Conservation (phyloP, 768 basidiomycete species). For the Xerocomus brunneocitrinus region DNA sequence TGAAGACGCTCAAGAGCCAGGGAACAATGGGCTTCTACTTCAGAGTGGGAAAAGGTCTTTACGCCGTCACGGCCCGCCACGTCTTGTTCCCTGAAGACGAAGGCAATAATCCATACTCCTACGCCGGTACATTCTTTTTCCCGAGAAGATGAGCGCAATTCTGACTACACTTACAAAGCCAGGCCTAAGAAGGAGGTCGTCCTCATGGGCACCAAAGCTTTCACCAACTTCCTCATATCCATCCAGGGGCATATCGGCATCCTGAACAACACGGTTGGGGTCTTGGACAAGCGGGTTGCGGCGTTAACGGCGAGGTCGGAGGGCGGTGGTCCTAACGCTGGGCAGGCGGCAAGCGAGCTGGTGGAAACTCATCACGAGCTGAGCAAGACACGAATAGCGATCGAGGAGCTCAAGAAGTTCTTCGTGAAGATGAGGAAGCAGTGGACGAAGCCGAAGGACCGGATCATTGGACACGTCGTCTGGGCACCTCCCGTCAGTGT, state of each 20-base stretch:
- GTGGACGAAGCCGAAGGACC: background rate
- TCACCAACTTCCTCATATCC: constrained; percentile 26
- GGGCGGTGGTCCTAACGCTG: background rate
- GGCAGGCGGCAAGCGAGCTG: background rate
- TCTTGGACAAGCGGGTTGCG: background rate
- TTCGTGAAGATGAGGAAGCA: background rate
- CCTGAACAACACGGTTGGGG: background rate
- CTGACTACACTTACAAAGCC: constrained; percentile 16
- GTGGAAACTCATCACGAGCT: background rate
- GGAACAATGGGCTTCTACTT: constrained; percentile 40
- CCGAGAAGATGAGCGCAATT: too few relatives aligned
- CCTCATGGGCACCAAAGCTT: constrained; percentile 32
- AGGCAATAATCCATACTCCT: constrained; percentile 20
- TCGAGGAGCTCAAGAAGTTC: background rate
- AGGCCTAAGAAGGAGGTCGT: constrained; percentile 35
- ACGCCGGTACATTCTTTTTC: too few relatives aligned
- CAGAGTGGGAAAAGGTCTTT: constrained; percentile 4
- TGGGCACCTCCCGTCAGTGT: background rate
- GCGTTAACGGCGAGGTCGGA: background rate
- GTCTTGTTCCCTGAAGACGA: background rate
- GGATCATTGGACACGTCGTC: background rate
- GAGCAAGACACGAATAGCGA: background rate
- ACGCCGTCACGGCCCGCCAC: background rate
- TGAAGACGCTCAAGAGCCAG: constrained; percentile 27
- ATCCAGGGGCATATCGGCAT: constrained; percentile 20